Evolutionary conservation across 176 grass and related monocot genomes (phyloP).

Genomic region (Hsuehochloa calcarea): DNA sequence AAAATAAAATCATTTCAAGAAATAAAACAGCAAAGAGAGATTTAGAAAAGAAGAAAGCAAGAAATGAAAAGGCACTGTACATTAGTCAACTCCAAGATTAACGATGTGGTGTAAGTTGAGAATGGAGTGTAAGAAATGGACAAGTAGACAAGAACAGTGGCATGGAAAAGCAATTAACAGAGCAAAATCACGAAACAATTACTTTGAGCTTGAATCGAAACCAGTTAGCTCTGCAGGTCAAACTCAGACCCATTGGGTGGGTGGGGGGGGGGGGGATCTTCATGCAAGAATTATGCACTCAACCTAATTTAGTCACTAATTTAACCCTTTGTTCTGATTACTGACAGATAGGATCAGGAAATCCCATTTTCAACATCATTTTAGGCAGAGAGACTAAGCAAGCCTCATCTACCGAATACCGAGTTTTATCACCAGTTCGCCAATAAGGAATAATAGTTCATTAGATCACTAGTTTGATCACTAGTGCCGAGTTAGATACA

Average conservation of each 20-base stretch:
- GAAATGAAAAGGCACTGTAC: not conserved
- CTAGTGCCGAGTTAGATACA: no score
- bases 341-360: not conserved
- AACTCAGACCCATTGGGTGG: not conserved
- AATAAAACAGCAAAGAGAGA: not conserved
- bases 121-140: not conserved
- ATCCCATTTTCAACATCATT: not conserved
- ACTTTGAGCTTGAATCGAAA: not conserved
- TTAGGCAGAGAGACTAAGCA: not conserved
- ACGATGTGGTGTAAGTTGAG: not conserved
- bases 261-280: not conserved
- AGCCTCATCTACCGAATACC: not conserved
- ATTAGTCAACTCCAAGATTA: not conserved
- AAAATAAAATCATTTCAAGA: not conserved
- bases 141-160: not conserved
- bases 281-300: not conserved
- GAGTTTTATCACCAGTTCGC: not conserved
- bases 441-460: not conserved
- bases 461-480: no score
- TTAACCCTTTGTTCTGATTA: no score
- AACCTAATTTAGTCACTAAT: not conserved
- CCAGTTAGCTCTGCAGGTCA: not conserved
- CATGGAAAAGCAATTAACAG: not conserved
- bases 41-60: not conserved
- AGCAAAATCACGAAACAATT: not conserved